These are phyloP conservation scores for Oropetium thomaeum DNA, from an alignment of 176 grass and related monocot genomes.

Conservation along the genomic window DNA sequence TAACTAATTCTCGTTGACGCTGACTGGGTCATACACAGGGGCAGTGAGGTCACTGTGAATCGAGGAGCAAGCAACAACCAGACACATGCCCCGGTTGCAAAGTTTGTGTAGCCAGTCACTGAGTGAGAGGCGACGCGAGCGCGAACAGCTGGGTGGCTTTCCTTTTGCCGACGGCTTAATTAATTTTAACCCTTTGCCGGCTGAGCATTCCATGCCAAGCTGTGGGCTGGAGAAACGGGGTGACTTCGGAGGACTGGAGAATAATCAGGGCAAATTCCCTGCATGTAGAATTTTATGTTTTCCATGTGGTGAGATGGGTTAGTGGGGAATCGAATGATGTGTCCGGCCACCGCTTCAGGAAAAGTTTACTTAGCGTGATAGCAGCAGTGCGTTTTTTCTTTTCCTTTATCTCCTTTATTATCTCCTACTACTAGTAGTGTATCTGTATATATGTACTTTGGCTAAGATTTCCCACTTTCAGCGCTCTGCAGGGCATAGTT, in stretches of 20 bases:
- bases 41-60: conserved; percentile 6
- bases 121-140: background rate
- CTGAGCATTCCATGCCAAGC: too few relatives aligned
- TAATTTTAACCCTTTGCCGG: too few relatives aligned
- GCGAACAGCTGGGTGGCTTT: background rate
- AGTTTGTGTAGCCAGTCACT: background rate
- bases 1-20: conserved; percentile 1
- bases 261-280: background rate
- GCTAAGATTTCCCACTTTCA: background rate
- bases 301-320: too few relatives aligned
- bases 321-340: background rate
- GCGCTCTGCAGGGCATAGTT: background rate
- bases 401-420: background rate
- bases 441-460: background rate
- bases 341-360: background rate
- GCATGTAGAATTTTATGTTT: background rate
- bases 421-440: background rate
- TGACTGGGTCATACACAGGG: background rate
- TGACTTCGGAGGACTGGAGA: background rate
- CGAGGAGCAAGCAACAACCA: background rate
- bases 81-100: background rate
- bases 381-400: background rate
- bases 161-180: background rate
- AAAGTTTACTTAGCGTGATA: background rate
- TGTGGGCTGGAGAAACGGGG: too few relatives aligned